These are phyloP conservation scores for Aspergillus intermedius DNA, from an alignment of 2,329 filamentous ascomycete genomes.

Conservation along the genomic window DNA sequence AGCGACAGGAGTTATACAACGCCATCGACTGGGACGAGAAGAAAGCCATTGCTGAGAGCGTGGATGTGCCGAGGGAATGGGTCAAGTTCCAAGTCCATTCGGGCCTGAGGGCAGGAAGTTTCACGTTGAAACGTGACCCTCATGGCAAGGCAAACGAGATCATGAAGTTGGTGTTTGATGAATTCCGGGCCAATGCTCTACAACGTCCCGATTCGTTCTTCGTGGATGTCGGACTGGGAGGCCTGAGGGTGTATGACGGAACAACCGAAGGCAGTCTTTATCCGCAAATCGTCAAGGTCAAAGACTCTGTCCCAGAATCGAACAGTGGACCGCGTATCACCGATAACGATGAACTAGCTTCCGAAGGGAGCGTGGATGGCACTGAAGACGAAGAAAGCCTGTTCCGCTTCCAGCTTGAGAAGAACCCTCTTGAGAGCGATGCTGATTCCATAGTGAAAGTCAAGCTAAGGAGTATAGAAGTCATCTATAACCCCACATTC, in stretches of 20 bases:
- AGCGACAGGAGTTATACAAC: slow-evolving; percentile 92
- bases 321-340: slow-evolving; percentile 24
- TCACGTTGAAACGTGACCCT: slow-evolving; percentile 81
- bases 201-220: slow-evolving; percentile 88
- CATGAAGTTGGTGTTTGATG: slow-evolving; percentile 86
- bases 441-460: slow-evolving; percentile 85
- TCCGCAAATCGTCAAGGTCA: slow-evolving; percentile 91
- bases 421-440: slow-evolving; percentile 87
- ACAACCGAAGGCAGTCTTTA: slow-evolving; percentile 87
- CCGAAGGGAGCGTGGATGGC: slow-evolving; percentile 35
- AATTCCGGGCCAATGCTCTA: slow-evolving; percentile 83
- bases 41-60: slow-evolving; percentile 74
- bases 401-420: slow-evolving; percentile 87
- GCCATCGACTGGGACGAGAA: slow-evolving; percentile 99
- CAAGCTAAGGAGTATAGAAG: slow-evolving; percentile 90
- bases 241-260: slow-evolving; percentile 89
- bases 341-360: slow-evolving; percentile 33
- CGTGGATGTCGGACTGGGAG: slow-evolving; percentile 81
- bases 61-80: slow-evolving; percentile 84
- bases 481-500: slow-evolving; percentile 95
- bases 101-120: slow-evolving; percentile 90
- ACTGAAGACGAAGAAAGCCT: slow-evolving; percentile 63
- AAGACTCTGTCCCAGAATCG: slow-evolving; percentile 64
- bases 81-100: slow-evolving; percentile 90
- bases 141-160: slow-evolving; percentile 74